These are phyloP conservation scores for Volvox reticuliferus DNA, from an alignment of 139 green algal genomes.

Conservation along the genomic window DNA sequence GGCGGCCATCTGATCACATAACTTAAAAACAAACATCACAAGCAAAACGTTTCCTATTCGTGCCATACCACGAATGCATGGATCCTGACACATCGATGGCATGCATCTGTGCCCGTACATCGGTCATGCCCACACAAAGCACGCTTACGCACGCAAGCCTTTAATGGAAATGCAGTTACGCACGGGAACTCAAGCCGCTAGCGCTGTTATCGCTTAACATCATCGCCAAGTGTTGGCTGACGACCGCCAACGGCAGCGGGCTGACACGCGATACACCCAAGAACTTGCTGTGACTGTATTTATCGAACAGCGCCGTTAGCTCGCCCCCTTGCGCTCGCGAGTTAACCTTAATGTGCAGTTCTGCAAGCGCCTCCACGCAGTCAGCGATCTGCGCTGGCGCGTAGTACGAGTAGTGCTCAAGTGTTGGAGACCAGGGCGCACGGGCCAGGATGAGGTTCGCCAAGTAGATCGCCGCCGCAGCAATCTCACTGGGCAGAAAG, in stretches of 20 bases:
- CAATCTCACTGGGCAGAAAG: conserved; percentile 85
- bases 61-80: conserved; percentile 10
- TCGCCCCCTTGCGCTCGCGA: conserved; percentile 23
- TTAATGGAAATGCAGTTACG: neutral
- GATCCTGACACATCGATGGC: neutral
- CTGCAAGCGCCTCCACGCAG: conserved; percentile 51
- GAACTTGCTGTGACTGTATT: conserved; percentile 50
- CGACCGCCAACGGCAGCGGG: conserved; percentile 28
- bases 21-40: neutral
- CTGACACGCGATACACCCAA: conserved; percentile 15
- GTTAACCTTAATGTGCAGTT: conserved; percentile 50
- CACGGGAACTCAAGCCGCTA: neutral
- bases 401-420: conserved; percentile 66
- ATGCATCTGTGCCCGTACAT: neutral
- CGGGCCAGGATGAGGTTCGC: conserved; percentile 73
- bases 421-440: conserved; percentile 52
- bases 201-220: conserved; percentile 18
- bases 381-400: conserved; percentile 43
- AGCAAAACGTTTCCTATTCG: neutral
- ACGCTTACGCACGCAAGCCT: neutral
- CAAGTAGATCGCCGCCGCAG: conserved; percentile 85
- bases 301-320: conserved; percentile 43
- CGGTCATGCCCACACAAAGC: too few relatives aligned
- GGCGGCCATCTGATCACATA: conserved; percentile 10
- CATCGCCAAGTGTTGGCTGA: conserved; percentile 26